phyloP scores from a whole-genome alignment of 2,329 filamentous ascomycete species.

The Fusarium incarnatum region DNA sequence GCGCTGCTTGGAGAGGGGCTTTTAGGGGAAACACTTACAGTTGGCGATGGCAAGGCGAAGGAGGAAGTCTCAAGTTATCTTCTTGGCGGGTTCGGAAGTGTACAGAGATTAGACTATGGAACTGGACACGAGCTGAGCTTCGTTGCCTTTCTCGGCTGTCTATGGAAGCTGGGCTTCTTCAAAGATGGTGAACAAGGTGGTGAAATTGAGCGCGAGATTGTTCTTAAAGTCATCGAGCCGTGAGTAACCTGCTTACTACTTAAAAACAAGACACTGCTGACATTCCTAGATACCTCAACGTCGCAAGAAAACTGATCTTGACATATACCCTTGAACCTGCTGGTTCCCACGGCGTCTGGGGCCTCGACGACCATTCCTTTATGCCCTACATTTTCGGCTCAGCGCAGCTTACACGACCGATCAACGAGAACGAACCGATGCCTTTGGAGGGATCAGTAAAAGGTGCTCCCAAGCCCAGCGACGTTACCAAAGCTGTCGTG shows the following conservation, averaged over 20 bases:
- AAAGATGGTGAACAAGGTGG: slow-evolving; percentile 62
- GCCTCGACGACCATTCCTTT: slow-evolving; percentile 97
- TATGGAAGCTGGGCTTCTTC: slow-evolving; percentile 93
- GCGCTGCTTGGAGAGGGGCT: slow-evolving; percentile 47
- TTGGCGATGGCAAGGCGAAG: slow-evolving; percentile 59
- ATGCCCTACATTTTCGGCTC: slow-evolving; percentile 95
- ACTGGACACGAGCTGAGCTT: slow-evolving; percentile 97
- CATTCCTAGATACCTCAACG: slow-evolving; percentile 73
- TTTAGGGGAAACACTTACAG: slow-evolving; percentile 48
- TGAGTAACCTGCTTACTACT: slow-evolving; percentile 58
- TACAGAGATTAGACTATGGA: slow-evolving; percentile 92
- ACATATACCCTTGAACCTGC: slow-evolving; percentile 95
- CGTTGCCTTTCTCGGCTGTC: slow-evolving; percentile 85
- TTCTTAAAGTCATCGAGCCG: slow-evolving; percentile 85
- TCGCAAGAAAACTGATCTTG: slow-evolving; percentile 85
- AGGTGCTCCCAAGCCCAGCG: slow-evolving; percentile 76
- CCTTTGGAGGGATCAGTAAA: slow-evolving; percentile 83
- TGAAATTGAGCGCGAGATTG: slow-evolving; percentile 80
- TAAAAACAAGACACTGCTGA: background rate
- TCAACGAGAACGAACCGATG: slow-evolving; percentile 70
- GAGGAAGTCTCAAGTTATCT: slow-evolving; percentile 84
- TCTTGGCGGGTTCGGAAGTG: slow-evolving; percentile 85
- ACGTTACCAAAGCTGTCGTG: slow-evolving; percentile 72
- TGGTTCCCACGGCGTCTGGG: slow-evolving; percentile 97
- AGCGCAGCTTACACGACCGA: slow-evolving; percentile 85